Base-by-base conservation (phyloP, 1,284 basidiomycete species). In the Cryptococcus sp. region DNA sequence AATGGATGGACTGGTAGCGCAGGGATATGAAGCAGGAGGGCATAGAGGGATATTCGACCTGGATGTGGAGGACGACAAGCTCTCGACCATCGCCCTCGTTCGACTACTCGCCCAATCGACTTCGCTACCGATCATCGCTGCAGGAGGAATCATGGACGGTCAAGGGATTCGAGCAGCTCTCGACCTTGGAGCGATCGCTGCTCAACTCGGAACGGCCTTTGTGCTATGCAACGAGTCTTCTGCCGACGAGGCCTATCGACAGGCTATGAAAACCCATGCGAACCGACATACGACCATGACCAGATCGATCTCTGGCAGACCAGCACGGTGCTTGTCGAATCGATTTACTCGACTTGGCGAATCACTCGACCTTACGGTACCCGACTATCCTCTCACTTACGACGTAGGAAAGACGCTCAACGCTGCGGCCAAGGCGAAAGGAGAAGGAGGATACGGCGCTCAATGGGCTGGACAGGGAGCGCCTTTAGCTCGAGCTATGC, bases 201-300 rank as follows among this genome's bases (percentile, higher is more conserved):
- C 55, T 6, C 68, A 70, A 48, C 47, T 70, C 21, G 68, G 68
- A 14, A 70, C 68, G 4, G 66, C 68, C 3, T 70, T 67, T 34
- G 49, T 70, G 24, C 22, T 32, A 1, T 53, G 53, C 28, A 43
- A 54, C 39, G 68, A 70, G 44, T 65, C 62, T 6, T 50, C 60
- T 0, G 62, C 66, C 0, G 57, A 66, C 42, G 47, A 54, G 10
- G 54, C 44, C 1, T 63, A 64, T 45, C 49, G 57, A 25, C 28
- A 31, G 28, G 28, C 28, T n/a, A 48, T 68, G 21, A 33, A 25
- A 12, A 37, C 49, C 5, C 19, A 31, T 4, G 47, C 34, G 5
- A 56, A 48, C 0, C 23, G 53, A 12, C 50, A 56, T 42, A 69
- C 67, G 6, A 47, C 48, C 3, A 50, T 68, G 36, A 57, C 59